Base-by-base conservation (phyloP, 192 early-diverging fungal genomes). In the Backusella australiensis region DNA sequence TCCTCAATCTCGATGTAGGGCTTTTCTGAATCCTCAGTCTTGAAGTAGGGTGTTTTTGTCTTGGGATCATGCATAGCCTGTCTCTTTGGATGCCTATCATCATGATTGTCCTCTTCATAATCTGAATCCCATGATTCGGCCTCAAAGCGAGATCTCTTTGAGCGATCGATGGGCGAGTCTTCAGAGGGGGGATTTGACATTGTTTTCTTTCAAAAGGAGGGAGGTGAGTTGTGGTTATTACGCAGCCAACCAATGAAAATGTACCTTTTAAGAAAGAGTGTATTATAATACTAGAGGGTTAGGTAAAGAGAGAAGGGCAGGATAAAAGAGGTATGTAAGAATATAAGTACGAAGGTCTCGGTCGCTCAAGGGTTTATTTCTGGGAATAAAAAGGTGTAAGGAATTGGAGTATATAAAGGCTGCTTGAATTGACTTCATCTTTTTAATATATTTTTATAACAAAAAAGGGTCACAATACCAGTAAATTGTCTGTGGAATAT, bases 21-120 rank as follows among this genome's bases (percentile, higher is more conserved):
- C 39, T 69, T 32, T 6, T 72, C 38, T 15, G 35, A 6, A 7
- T 46, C 52, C 2, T 21, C 11, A 3, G 41, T 39, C 5, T 71
- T 72, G 73, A 73, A 74, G 35, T 78, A 67, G 32, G 81, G 77
- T 42, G 81, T 53, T 21, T 76, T 77, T 6, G 76, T 81, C 34
- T 74, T 59, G 21, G 80, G 80, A 74, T 81, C 80, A 72, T 59
- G 80, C 19, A 78, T 77, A 11, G 77, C 77, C 53, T 78, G 77
- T 53, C 81, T 59, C 34, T 82, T 82, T 8, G 75, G 56, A 6
- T 77, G 74, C 29, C 81, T 69, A 36, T 82, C 73, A 2, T 70
- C 78, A 12, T 65, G 34, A 19, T 23, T 34, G 4, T 39, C 38
- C 21, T 74, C 42, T 44, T 76, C 71, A 29, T 72, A 35, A 44